Base-by-base conservation (phyloP, 371 early-diverging fungal species). In the Apophysomyces trapeziformis region DNA sequence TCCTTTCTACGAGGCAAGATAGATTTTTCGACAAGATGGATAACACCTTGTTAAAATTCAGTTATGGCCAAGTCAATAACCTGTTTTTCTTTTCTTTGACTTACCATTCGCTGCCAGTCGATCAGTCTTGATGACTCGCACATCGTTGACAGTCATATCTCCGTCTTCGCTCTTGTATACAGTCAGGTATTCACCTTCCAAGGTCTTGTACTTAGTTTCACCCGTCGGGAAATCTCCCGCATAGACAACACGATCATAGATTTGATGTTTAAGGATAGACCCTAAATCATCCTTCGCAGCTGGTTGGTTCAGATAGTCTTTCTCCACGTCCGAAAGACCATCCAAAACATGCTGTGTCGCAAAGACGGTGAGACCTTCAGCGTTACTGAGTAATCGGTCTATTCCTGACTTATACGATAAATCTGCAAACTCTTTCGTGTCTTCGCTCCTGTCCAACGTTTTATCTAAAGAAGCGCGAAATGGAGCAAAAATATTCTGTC, bases 31-130 rank as follows among this genome's bases (percentile, higher is more conserved):
- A 69, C 39, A 38, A 58, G 32, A 62, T 69, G 70, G 16, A 69
- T 69, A n/a, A 69, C 70, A 18, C 70, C 69, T 69, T 16, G 21
- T 50, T 50, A 63, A 38, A 21, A 11, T 41, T 1, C 41, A 41
- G 41, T 41, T 41, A 26, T 26, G 1, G 3, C 3, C 32, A 26
- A 41, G 41, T 41, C n/a, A 37, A 32, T 7, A 18, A n/a, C 36
- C 35, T 37, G 8, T 14, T 9, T 18, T 8, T 50, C 36, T 59
- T 18, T 54, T 39, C 32, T 16, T 46, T 12, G 18, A 61, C 45
- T 9, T 73, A 75, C 82, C 83, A 67, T 83, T 83, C 13, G 77
- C 66, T 9, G 80, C 80, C 45, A 83, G 44, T 14, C 74, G 68
- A 60, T 83, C 80, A 0, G 64, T 35, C 45, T 69, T 46, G 1